phyloP scores from a whole-genome alignment of 495 filamentous ascomycete species.

The Entonaema liquescens region DNA sequence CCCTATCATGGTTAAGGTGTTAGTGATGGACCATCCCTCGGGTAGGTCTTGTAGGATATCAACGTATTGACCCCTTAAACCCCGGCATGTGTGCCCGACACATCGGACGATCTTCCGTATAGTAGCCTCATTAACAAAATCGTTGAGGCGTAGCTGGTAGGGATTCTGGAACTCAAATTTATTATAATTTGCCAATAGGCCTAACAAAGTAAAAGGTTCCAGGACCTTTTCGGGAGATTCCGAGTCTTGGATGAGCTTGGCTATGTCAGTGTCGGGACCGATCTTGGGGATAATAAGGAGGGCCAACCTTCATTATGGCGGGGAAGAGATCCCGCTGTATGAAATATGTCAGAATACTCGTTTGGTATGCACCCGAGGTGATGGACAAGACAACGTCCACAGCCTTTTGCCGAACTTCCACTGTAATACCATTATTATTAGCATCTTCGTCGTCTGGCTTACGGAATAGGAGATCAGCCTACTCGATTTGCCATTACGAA shows the following conservation, averaged over 20 bases:
- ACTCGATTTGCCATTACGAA: slow-evolving; percentile 80
- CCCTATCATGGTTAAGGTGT: slow-evolving; percentile 84
- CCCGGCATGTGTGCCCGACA: slow-evolving; percentile 73
- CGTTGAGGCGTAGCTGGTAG: slow-evolving; percentile 92
- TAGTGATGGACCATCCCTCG: slow-evolving; percentile 85
- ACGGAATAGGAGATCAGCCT: slow-evolving; percentile 44
- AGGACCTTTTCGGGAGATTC: slow-evolving; percentile 68
- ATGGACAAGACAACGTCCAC: slow-evolving; percentile 83
- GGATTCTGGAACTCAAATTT: slow-evolving; percentile 99
- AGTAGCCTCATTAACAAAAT: slow-evolving; percentile 91
- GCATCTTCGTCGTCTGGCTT: not conserved
- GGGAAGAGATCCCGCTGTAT: slow-evolving; percentile 95
- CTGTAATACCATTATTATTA: slow-evolving; percentile 48
- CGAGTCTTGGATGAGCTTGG: slow-evolving; percentile 84
- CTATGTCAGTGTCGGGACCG: slow-evolving; percentile 9
- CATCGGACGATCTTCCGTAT: slow-evolving; percentile 84
- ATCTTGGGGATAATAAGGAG: not conserved
- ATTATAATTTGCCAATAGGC: slow-evolving; percentile 96
- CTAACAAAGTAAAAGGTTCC: slow-evolving; percentile 83
- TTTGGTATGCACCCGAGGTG: slow-evolving; percentile 92
- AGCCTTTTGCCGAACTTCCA: slow-evolving; percentile 78
- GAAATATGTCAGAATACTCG: slow-evolving; percentile 91
- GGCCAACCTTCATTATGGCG: slow-evolving; percentile 86
- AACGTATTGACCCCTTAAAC: slow-evolving; percentile 76
- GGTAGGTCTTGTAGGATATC: slow-evolving; percentile 92